Conservation (phyloP, 768 basidiomycete genomes). For the Tylopilus subfusipes region DNA sequence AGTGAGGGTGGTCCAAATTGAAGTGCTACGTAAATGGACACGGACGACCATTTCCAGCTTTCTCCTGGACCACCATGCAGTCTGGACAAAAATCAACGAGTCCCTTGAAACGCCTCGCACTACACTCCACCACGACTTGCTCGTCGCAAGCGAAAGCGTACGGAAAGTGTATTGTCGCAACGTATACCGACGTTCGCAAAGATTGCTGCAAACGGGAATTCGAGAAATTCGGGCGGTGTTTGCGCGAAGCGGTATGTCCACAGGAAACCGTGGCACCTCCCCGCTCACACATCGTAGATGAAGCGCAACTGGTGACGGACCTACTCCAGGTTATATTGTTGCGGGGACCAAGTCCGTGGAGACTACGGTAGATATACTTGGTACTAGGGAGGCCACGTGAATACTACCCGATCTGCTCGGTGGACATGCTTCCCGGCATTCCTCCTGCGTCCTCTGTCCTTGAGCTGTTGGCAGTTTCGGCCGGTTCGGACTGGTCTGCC, state of each 20-base stretch:
- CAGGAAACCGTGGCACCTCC: neutral
- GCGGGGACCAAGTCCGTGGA: constrained; percentile 8
- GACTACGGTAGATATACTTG: constrained; percentile 18
- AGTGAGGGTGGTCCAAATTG: neutral
- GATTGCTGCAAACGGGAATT: constrained; percentile 87
- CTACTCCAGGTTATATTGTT: constrained; percentile 3
- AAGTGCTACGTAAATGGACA: neutral
- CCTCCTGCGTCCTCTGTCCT: constrained; percentile 39
- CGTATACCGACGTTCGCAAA: constrained; percentile 80
- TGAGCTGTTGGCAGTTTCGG: constrained; percentile 25
- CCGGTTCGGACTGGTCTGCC: constrained; percentile 20
- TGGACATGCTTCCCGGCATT: constrained; percentile 31
- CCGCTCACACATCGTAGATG: constrained; percentile 38
- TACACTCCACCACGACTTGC: constrained; percentile 70
- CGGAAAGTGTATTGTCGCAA: constrained; percentile 82
- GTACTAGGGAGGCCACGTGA: constrained; percentile 1
- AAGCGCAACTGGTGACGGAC: constrained; percentile 49
- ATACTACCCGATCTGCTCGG: constrained; percentile 21
- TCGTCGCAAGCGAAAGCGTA: constrained; percentile 71
- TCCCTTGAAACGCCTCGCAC: constrained; percentile 63
- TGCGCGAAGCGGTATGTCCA: constrained; percentile 69
- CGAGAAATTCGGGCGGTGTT: constrained; percentile 74
- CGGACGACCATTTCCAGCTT: neutral
- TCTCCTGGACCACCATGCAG: constrained; percentile 12
- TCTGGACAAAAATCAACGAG: constrained; percentile 30